Evolutionary conservation across 352 stramenopile species (phyloP).

Genomic region (Pythium inflatum): DNA sequence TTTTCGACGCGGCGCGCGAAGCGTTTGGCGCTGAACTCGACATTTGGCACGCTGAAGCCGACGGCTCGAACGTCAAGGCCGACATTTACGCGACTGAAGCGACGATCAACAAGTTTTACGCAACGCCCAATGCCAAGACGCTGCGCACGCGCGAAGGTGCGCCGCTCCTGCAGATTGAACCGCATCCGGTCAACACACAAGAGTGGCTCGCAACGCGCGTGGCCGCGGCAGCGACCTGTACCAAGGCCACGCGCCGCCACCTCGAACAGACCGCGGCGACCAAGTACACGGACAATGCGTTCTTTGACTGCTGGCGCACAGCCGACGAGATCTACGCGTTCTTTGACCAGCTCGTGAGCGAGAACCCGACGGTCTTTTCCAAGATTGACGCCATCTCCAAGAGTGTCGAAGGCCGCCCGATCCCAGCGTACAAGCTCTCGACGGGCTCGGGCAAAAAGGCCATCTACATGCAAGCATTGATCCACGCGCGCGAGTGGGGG

Average conservation of each 20-base stretch:
- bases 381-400: constrained; percentile 36
- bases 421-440: constrained; percentile 38
- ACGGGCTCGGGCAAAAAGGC: constrained; percentile 12
- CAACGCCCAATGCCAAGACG: constrained; percentile 11
- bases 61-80: constrained; percentile 30
- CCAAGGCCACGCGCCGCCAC: constrained; percentile 20
- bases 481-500: constrained; percentile 42
- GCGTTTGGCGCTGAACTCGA: constrained; percentile 33
- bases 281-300: constrained; percentile 37
- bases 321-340: constrained; percentile 35
- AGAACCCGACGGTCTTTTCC: constrained; percentile 34
- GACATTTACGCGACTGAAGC: constrained; percentile 35
- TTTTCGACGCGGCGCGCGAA: constrained; percentile 30
- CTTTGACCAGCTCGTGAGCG: constrained; percentile 26
- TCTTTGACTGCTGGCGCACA: constrained; percentile 44
- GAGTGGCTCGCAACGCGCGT: constrained; percentile 4
- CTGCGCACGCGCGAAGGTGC: constrained; percentile 19
- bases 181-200: constrained; percentile 17
- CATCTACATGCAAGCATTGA: constrained; percentile 33
- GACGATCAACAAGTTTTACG: constrained; percentile 35
- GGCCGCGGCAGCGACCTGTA: constrained; percentile 18
- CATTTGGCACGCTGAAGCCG: constrained; percentile 27
- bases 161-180: constrained; percentile 21
- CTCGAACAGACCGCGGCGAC: constrained; percentile 18
- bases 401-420: constrained; percentile 25